phyloP scores from a whole-genome alignment of 164 flowering plant genomes.

The Vitis riparia region DNA sequence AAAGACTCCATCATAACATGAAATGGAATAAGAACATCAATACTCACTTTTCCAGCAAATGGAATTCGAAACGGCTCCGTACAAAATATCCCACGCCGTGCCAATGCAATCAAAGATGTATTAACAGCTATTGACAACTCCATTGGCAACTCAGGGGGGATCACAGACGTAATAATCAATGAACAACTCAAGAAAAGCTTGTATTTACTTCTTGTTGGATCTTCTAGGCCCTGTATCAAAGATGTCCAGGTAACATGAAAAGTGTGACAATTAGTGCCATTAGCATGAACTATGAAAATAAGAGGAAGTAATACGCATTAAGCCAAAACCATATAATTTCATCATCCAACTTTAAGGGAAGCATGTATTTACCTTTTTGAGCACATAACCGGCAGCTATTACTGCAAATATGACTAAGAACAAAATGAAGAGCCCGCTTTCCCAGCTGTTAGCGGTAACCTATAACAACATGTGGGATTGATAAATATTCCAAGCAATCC shows the following conservation, averaged over 20 bases:
- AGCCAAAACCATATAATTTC: neutral
- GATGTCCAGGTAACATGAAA: neutral
- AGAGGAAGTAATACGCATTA: neutral
- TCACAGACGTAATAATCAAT: slow-evolving; percentile 92
- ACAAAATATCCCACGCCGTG: slow-evolving; percentile 94
- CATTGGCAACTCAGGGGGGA: slow-evolving; percentile 99
- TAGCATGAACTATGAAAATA: neutral
- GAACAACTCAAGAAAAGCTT: slow-evolving; percentile 96
- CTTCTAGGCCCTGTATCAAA: slow-evolving; percentile 84
- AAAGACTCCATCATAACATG: neutral
- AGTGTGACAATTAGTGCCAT: neutral
- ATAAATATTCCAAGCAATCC: neutral
- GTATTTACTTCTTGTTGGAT: slow-evolving; percentile 96
- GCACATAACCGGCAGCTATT: slow-evolving; percentile 99
- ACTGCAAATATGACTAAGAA: slow-evolving; percentile 92
- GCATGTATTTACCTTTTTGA: slow-evolving; percentile 66
- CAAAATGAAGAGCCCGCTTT: slow-evolving; percentile 91
- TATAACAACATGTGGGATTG: slow-evolving; percentile 25
- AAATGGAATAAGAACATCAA: neutral
- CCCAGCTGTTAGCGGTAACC: slow-evolving; percentile 99
- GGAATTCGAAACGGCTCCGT: slow-evolving; percentile 99
- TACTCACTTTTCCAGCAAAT: slow-evolving; percentile 93
- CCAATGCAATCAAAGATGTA: slow-evolving; percentile 92
- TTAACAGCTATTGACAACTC: slow-evolving; percentile 98
- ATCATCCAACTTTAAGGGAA: neutral